These are phyloP conservation scores for Trichocladium uniseriatum DNA, from an alignment of 495 filamentous ascomycete species.

Conservation along the genomic window DNA sequence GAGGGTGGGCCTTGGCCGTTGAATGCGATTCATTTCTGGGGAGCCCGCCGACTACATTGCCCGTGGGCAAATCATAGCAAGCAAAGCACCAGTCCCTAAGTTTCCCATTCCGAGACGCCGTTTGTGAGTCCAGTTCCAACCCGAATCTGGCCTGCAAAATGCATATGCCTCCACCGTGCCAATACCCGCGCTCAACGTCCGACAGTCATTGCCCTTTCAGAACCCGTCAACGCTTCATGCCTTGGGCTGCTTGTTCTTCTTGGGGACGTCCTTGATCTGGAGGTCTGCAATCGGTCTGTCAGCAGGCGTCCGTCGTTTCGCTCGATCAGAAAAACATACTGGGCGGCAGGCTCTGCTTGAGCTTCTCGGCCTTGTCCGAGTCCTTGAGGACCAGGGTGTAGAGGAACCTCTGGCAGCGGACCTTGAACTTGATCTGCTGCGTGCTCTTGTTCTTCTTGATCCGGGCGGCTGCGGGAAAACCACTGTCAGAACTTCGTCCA, in stretches of 20 bases:
- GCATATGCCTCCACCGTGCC: conserved; percentile 13
- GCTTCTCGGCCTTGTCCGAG: conserved; percentile 98
- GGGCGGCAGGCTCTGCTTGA: conserved; percentile 96
- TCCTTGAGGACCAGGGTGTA: conserved; percentile 98
- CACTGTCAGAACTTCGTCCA: conserved; percentile 29
- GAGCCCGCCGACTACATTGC: conserved; percentile 9
- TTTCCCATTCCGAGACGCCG: conserved; percentile 33
- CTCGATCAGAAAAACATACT: conserved; percentile 47
- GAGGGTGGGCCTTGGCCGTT: conserved; percentile 14
- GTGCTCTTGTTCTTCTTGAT: conserved; percentile 91
- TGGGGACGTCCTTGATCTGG: conserved; percentile 40
- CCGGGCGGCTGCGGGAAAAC: conserved; percentile 60
- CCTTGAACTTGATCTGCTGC: conserved; percentile 99
- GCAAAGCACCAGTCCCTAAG: conserved; percentile 4
- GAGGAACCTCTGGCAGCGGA: conserved; percentile 86
- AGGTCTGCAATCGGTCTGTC: conserved; percentile 27
- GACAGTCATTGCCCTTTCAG: conserved; percentile 5
- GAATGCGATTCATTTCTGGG: conserved; percentile 20
- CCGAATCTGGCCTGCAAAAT: conserved; percentile 14
- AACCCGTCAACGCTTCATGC: conserved; percentile 17
- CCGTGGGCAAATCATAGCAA: conserved; percentile 6
- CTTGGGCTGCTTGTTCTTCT: conserved; percentile 39
- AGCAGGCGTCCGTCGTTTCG: background rate
- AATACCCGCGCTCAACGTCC: conserved; percentile 11
- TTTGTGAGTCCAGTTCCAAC: conserved; percentile 15